Percentiles rank a stretch among this genome's conserved stretches.
These are phyloP conservation scores for Salvia hispanica DNA, from an alignment of 257 asterid genomes.

Conservation along the genomic window DNA sequence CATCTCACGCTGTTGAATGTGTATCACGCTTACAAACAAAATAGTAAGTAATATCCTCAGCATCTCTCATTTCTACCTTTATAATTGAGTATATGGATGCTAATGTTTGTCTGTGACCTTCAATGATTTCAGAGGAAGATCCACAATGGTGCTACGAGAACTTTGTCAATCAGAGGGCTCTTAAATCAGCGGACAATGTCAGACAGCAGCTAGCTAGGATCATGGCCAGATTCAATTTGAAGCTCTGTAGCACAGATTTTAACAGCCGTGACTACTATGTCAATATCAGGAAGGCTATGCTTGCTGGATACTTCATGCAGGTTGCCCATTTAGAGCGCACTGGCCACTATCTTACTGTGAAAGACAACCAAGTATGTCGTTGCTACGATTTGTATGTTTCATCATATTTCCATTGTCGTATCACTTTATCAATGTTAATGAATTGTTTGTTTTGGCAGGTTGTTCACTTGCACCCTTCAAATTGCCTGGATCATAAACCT, in stretches of 20 bases:
- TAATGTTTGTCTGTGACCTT: constrained; percentile 25
- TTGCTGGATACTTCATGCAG: constrained; percentile 99
- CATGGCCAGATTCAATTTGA: constrained; percentile 86
- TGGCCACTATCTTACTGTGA: constrained; percentile 89
- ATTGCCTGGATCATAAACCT: constrained; percentile 93
- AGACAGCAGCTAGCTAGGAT: constrained; percentile 93
- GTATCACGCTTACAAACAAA: constrained; percentile 94
- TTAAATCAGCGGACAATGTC: constrained; percentile 93
- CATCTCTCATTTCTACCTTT: background rate
- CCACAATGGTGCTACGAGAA: constrained; percentile 93
- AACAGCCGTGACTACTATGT: constrained; percentile 94
- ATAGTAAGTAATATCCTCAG: constrained; percentile 49
- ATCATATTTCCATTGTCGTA: background rate
- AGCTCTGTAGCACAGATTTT: constrained; percentile 96
- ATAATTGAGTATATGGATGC: background rate
- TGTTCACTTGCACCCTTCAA: constrained; percentile 93
- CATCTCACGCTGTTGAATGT: constrained; percentile 92
- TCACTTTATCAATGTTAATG: constrained; percentile 24
- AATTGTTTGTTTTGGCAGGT: constrained; percentile 43
- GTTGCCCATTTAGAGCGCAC: constrained; percentile 95
- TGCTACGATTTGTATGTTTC: background rate
- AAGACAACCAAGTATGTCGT: constrained; percentile 82
- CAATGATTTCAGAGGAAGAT: constrained; percentile 69
- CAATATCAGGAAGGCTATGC: constrained; percentile 95
- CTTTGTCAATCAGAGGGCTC: constrained; percentile 75